Evolutionary conservation across 768 basidiomycete species (phyloP).

Genomic region (Obba rivulosa): DNA sequence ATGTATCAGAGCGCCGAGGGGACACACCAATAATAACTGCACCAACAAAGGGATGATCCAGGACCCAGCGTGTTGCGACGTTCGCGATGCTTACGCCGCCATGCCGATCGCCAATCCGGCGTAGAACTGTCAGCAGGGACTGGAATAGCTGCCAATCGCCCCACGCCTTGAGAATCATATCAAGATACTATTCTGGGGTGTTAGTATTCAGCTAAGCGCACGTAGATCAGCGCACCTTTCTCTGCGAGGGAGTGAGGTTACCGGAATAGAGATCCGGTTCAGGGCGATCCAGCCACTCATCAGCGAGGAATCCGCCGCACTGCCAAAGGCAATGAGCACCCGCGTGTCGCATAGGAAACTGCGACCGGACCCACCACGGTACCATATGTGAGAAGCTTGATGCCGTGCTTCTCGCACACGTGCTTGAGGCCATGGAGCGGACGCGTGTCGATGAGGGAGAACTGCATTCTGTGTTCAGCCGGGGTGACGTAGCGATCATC

Average conservation of each 20-base stretch:
- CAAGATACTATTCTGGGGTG: constrained; percentile 56
- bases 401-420: constrained; percentile 60
- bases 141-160: constrained; percentile 75
- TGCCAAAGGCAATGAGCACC: constrained; percentile 21
- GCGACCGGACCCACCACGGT: constrained; percentile 48
- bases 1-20: constrained; percentile 1
- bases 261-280: constrained; percentile 68
- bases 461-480: constrained; percentile 34
- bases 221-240: constrained; percentile 48
- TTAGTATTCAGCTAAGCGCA: not conserved
- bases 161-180: constrained; percentile 74
- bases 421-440: constrained; percentile 71
- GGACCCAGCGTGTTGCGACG: constrained; percentile 75
- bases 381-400: constrained; percentile 76
- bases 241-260: constrained; percentile 68
- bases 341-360: not conserved
- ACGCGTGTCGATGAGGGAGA: constrained; percentile 74
- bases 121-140: constrained; percentile 48
- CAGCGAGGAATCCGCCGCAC: constrained; percentile 79
- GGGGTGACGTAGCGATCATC: not conserved
- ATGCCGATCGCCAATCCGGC: constrained; percentile 58
- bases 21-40: constrained; percentile 67
- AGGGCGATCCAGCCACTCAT: constrained; percentile 60
- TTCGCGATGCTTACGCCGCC: constrained; percentile 64
- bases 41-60: constrained; percentile 70